Evolutionary conservation across 352 stramenopile genomes (phyloP), one percentile per base, ranked within the genome.

Genomic region (Phytophthora colocasiae): DNA sequence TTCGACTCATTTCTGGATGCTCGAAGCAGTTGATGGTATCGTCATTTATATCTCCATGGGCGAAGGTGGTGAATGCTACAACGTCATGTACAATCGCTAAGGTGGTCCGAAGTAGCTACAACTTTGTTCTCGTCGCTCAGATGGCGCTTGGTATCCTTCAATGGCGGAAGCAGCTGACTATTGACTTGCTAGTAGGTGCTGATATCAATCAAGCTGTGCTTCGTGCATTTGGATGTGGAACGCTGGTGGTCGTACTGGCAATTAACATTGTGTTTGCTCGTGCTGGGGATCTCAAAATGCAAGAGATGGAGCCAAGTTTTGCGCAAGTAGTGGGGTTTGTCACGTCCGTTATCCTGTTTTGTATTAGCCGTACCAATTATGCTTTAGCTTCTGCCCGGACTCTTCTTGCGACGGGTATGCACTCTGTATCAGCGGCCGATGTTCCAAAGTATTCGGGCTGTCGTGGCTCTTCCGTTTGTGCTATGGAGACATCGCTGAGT

Each of bases 71-170:
- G 40, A 63, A 66, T 24, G 73, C 73, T 9, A 78, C 73, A 11
- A 78, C 73, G 4, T 63, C 65, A 0, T 81, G 69, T 27, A 73
- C 73, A 2, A 65, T 81, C 27, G 61, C 69, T 9, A 81, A 81
- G 58, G 54, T 78, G 24, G 73, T 81, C 2, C 73, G 73, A 14
- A 78, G 69, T 50, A 78, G 64, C 48, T 81, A 81, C 62, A 81
- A 81, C 65, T 58, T 76, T 40, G 60, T 78, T 8, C 53, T 81
- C 34, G 66, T 69, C 8, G 73, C 68, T 12, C 73, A 81, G 40
- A 69, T 81, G 57, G 47, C 69, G 6, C 27, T 81, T 44, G 50
- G 60, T n/a, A 69, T 81, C 15, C 44, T 81, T 31, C 58, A 70
- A 26, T 78, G 69, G 73, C 64, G 69, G 17, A 69, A 67, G 7